Evolutionary conservation across 495 filamentous ascomycete species (phyloP).

Genomic region (Lichina pygmaea): DNA sequence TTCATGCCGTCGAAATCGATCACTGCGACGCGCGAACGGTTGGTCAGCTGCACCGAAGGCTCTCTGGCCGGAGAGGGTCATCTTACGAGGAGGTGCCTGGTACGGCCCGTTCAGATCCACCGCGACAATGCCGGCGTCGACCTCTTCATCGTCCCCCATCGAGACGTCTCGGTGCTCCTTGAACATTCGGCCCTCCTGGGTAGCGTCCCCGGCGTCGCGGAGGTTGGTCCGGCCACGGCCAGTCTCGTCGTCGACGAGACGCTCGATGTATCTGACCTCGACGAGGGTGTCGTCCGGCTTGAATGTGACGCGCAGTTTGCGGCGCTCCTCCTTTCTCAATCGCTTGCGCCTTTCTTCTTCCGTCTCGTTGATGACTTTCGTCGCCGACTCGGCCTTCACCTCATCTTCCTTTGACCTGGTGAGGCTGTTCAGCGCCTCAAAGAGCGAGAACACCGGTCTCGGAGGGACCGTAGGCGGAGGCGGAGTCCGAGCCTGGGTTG

Average conservation of each 20-base stretch:
- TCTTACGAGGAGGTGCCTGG: conserved; percentile 16
- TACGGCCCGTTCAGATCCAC: conserved; percentile 14
- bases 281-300: conserved; percentile 48
- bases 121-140: conserved; percentile 18
- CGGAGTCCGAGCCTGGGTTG: conserved; percentile 11
- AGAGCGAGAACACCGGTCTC: conserved; percentile 23
- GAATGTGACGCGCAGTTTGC: conserved; percentile 43
- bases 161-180: conserved; percentile 40
- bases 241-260: conserved; percentile 57
- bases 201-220: conserved; percentile 41
- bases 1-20: conserved; percentile 32
- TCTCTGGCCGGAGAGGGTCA: conserved; percentile 2
- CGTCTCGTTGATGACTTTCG: conserved; percentile 38
- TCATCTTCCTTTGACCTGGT: conserved; percentile 33
- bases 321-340: conserved; percentile 50
- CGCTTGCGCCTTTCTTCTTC: conserved; percentile 45
- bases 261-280: conserved; percentile 44
- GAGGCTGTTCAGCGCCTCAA: conserved; percentile 35
- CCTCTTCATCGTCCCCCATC: conserved; percentile 38
- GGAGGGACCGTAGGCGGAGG: no score
- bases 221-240: conserved; percentile 37
- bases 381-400: conserved; percentile 20
- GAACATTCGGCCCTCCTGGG: conserved; percentile 54
- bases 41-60: conserved; percentile 4
- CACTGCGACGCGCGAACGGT: conserved; percentile 5